Base-by-base conservation (phyloP, 805 yeast genomes). In the Candida schatavii region DNA sequence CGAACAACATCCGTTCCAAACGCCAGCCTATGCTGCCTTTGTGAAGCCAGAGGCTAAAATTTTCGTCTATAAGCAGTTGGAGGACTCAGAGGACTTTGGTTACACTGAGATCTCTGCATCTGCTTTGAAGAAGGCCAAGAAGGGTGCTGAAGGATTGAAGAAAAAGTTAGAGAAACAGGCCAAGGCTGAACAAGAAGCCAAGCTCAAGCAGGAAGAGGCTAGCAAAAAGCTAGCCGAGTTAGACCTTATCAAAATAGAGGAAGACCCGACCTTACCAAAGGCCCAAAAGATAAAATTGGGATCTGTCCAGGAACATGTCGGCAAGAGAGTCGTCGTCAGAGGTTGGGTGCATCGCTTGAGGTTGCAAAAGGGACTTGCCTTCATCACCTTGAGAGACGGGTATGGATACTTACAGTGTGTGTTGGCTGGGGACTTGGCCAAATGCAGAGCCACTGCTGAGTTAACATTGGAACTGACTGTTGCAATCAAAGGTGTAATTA, bases 261-360 rank as follows among this genome's bases (percentile, higher is more conserved):
- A 87, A 61, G 97, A 93, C 59, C 56, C 69, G 35, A 74, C 87
- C 11, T 75, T 88, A 53, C 89, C 96, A 42, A 59, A 55, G 27
- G 91, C 97, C 35, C 59, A 65, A 42, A 78, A 70, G 57, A 75
- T 81, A 62, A 90, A 88, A 68, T 77, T 93, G 55, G 64, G 70
- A 46, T 52, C 74, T 7, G 64, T 83, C 39, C 74, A 75, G 44
- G 74, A 68, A 4, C 56, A 66, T 55, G 74, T 88, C 32, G 93
- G 81, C 44, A 52, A 70, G 47, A 81, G 99, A 64, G 88, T 88
- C 41, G 61, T 74, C 42, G 83, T 91, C 34, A 81, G 81, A 50
- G 99, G 99, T 47, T 93, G 99, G 99, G 76, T 93, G 47, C 99
- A 93, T 66, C 84, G 99, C 63, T 74, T 95, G 55, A 83, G 99